Evolutionary conservation across 2,329 filamentous ascomycete species (phyloP).

Genomic region (Diplodia mutila): DNA sequence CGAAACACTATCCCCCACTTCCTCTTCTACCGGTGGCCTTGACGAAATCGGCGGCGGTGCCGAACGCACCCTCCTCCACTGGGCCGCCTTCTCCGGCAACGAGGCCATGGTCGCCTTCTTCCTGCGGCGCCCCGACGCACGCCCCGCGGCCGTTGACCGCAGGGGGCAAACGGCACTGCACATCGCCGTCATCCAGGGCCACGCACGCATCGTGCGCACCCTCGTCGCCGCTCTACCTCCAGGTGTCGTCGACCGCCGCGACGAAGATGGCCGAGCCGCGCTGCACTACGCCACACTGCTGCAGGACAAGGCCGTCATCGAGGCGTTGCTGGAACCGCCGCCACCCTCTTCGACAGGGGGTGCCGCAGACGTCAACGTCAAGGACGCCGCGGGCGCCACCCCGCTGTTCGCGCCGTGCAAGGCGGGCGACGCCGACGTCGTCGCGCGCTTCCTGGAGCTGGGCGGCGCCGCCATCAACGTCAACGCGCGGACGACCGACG

Average conservation of each 20-base stretch:
- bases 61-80: conserved; percentile 6
- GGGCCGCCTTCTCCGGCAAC: conserved; percentile 14
- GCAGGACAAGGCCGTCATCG: neutral
- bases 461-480: neutral
- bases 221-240: neutral
- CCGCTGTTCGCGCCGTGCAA: neutral
- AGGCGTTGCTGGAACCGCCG: neutral
- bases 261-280: neutral
- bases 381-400: neutral
- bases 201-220: neutral
- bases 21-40: neutral
- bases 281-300: conserved; percentile 1
- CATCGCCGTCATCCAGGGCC: conserved; percentile 10
- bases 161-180: neutral
- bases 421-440: neutral
- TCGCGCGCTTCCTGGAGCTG: neutral
- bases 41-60: neutral
- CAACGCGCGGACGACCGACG: neutral
- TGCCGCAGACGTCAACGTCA: neutral
- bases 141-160: neutral
- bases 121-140: neutral
- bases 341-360: neutral
- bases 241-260: neutral
- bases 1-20: neutral
- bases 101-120: neutral